These are phyloP conservation scores for Cyamopsis tetragonoloba DNA, from an alignment of 306 rosid genomes.

Conservation along the genomic window DNA sequence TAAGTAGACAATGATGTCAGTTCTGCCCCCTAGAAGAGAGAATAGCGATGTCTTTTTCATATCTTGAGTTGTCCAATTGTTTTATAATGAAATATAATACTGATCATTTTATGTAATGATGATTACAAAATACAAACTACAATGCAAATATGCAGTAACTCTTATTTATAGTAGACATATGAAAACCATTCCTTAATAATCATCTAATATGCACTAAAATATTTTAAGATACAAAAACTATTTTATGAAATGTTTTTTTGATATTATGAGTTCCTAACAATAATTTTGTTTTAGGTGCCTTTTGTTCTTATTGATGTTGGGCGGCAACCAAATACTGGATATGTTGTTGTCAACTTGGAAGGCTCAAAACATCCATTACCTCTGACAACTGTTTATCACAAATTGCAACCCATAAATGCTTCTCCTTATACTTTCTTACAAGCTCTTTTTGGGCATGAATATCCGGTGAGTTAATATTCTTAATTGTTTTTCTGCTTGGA, in stretches of 20 bases:
- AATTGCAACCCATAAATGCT: constrained; percentile 59
- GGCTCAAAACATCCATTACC: constrained; percentile 78
- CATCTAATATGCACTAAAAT: background rate
- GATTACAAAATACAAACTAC: background rate
- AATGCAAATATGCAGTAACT: too few species aligned
- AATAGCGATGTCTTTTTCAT: background rate
- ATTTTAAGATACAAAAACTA: background rate
- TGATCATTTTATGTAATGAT: background rate
- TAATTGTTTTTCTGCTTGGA: background rate
- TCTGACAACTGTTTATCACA: constrained; percentile 75
- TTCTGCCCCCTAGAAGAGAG: background rate
- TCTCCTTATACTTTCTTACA: constrained; percentile 76
- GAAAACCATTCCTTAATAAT: background rate
- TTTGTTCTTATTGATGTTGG: constrained; percentile 71
- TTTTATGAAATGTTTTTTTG: background rate
- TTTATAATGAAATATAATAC: background rate
- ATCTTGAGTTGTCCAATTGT: too few species aligned
- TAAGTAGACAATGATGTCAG: background rate
- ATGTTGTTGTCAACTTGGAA: constrained; percentile 58
- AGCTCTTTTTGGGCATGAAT: constrained; percentile 68
- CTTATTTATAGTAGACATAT: background rate
- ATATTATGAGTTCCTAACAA: constrained; percentile 13
- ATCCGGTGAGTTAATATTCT: constrained; percentile 64
- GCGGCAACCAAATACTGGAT: constrained; percentile 33
- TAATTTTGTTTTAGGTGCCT: constrained; percentile 56